Base-by-base conservation (phyloP, 2,329 filamentous ascomycete genomes). In the Aspergillus pseudonomiae region DNA sequence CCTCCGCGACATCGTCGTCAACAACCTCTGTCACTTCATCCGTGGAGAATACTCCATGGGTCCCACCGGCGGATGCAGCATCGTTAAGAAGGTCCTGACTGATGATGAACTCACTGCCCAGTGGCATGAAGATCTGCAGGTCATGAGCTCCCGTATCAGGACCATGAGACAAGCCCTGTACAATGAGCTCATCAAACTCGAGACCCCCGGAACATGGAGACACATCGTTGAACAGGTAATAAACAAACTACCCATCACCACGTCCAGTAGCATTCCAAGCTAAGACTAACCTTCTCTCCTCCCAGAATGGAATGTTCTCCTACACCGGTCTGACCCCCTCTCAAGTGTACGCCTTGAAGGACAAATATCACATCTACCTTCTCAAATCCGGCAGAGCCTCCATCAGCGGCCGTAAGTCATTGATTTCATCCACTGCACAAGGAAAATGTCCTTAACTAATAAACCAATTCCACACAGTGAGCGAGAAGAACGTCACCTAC, bases 101-200 rank as follows among this genome's bases (percentile, higher is more conserved):
- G 89, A 94, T 77, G 78, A 86, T 1, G 81, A 85, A 61, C 86
- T 98, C 63, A 95, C 94, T 74, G 86, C 88, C 43, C 90, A 96
- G 81, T 98, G 94, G 94, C 89, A 97, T 79, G 89, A 90, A 61
- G 94, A 98, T 78, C 84, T 98, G 69, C 86, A 86, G 67, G 92
- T 91, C 70, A 98, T 98, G 94, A 93, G 92, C 41, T 94, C 94
- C 53, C 91, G 94, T 70, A 97, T 98, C 82, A 96, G 93, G 71
- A 84, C 85, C 70, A 98, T 97, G 94, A 91, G 94, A 69, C 87
- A 88, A 75, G 88, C 86, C 4, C 83, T 98, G 66, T 88, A 93
- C 65, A 81, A 83, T 60, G 94, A 94, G 82, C 88, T 98, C 11
- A 92, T 96, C 79, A 88, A 90, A 74, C 85, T 96, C 60, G 86